Evolutionary conservation across 306 rosid genomes (phyloP).

Genomic region (Casuarina glauca): DNA sequence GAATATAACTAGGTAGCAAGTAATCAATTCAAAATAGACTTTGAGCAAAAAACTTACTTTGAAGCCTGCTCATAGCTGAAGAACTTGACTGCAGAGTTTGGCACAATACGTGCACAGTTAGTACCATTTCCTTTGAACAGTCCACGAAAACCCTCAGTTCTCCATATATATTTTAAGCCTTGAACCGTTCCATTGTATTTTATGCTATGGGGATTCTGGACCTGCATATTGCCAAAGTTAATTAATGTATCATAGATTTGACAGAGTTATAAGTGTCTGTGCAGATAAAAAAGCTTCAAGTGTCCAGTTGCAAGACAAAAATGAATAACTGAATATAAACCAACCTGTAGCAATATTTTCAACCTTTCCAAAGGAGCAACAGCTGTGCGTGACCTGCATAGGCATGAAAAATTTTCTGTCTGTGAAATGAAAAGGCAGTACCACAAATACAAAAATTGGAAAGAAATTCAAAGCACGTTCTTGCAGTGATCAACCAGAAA

Average conservation of each 20-base stretch:
- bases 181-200: slow-evolving; percentile 93
- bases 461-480: background rate
- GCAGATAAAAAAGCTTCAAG: background rate
- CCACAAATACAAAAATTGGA: background rate
- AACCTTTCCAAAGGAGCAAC: slow-evolving; percentile 97
- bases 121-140: slow-evolving; percentile 95
- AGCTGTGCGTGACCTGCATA: slow-evolving; percentile 91
- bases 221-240: slow-evolving; percentile 50
- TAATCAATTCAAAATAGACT: slow-evolving; percentile 4
- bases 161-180: slow-evolving; percentile 94
- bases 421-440: background rate
- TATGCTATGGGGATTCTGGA: slow-evolving; percentile 87
- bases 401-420: slow-evolving; percentile 4
- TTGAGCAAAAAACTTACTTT: slow-evolving; percentile 51
- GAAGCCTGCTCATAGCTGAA: slow-evolving; percentile 99
- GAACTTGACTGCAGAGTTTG: slow-evolving; percentile 96
- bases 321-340: slow-evolving; percentile 21
- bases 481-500: background rate
- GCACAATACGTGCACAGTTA: slow-evolving; percentile 95
- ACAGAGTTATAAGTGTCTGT: background rate
- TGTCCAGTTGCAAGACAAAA: slow-evolving; percentile 2
- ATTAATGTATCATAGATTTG: slow-evolving; percentile 4
- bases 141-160: slow-evolving; percentile 94
- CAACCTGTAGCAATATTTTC: slow-evolving; percentile 96
- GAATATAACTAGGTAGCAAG: slow-evolving; percentile 7